Conservation (phyloP, 2,329 filamentous ascomycete species). For the Fusarium albidum region DNA sequence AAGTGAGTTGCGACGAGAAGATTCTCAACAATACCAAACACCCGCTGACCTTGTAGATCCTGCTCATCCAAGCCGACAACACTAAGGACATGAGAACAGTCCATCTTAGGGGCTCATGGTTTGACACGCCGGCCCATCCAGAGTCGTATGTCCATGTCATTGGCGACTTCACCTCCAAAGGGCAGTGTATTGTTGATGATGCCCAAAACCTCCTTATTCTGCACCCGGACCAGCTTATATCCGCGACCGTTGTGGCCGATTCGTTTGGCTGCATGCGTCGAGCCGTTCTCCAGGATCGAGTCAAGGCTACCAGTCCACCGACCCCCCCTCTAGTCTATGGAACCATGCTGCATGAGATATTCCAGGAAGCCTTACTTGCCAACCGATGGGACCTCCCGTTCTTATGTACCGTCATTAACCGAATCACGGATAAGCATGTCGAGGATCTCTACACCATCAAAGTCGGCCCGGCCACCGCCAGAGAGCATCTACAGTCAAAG, state of each 20-base stretch:
- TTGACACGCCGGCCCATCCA: slow-evolving; percentile 77
- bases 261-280: slow-evolving; percentile 91
- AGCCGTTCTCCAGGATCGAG: slow-evolving; percentile 91
- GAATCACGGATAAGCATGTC: slow-evolving; percentile 77
- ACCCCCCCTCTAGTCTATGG: slow-evolving; percentile 88
- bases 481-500: slow-evolving; percentile 83
- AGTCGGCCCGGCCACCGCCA: slow-evolving; percentile 74
- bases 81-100: slow-evolving; percentile 73
- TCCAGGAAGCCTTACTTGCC: slow-evolving; percentile 85
- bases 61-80: slow-evolving; percentile 83
- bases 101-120: slow-evolving; percentile 85
- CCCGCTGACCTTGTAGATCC: slow-evolving; percentile 61
- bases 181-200: slow-evolving; percentile 85
- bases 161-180: slow-evolving; percentile 73
- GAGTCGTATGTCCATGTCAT: slow-evolving; percentile 88
- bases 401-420: slow-evolving; percentile 71
- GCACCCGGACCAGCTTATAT: slow-evolving; percentile 94
- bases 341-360: slow-evolving; percentile 92
- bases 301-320: slow-evolving; percentile 87
- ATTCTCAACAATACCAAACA: not conserved
- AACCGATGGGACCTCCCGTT: slow-evolving; percentile 82
- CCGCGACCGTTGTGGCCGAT: slow-evolving; percentile 94
- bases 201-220: slow-evolving; percentile 84
- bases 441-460: slow-evolving; percentile 92
- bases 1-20: slow-evolving; percentile 61